Conservation (phyloP, 1,284 basidiomycete genomes). For the Caloboletus firmus region DNA sequence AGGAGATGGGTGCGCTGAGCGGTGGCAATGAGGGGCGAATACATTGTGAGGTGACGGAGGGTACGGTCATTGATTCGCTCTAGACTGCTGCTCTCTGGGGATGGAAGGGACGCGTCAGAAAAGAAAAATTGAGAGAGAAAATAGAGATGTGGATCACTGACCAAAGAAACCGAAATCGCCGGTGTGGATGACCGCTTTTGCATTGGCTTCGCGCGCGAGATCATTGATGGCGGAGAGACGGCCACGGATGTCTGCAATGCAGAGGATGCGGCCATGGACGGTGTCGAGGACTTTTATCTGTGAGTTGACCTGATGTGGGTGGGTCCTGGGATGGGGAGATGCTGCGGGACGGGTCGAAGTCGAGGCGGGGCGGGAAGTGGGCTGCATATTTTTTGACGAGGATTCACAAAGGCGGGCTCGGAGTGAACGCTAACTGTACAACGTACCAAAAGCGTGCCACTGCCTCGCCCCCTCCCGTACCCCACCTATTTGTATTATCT, state of each 20-base stretch:
- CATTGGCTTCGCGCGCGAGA: conserved; percentile 84
- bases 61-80: conserved; percentile 93
- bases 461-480: neutral
- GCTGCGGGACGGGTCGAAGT: conserved; percentile 55
- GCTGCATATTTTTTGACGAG: conserved; percentile 37
- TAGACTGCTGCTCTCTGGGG: conserved; percentile 72
- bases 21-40: conserved; percentile 91
- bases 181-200: conserved; percentile 95
- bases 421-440: neutral
- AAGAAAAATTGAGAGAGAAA: conserved; percentile 3
- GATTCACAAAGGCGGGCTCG: conserved; percentile 21
- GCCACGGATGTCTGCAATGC: conserved; percentile 94
- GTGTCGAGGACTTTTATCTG: conserved; percentile 76
- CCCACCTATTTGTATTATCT: conserved; percentile 20
- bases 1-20: conserved; percentile 83
- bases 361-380: conserved; percentile 54
- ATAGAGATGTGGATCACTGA: conserved; percentile 36
- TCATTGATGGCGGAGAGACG: conserved; percentile 86
- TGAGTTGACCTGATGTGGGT: conserved; percentile 62
- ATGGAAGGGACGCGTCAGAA: conserved; percentile 21
- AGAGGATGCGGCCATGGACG: conserved; percentile 85
- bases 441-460: neutral
- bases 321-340: conserved; percentile 54
- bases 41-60: conserved; percentile 93
- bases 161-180: conserved; percentile 99